Base-by-base conservation (phyloP, 192 early-diverging fungal genomes). In the Geosiphon pyriformis region DNA sequence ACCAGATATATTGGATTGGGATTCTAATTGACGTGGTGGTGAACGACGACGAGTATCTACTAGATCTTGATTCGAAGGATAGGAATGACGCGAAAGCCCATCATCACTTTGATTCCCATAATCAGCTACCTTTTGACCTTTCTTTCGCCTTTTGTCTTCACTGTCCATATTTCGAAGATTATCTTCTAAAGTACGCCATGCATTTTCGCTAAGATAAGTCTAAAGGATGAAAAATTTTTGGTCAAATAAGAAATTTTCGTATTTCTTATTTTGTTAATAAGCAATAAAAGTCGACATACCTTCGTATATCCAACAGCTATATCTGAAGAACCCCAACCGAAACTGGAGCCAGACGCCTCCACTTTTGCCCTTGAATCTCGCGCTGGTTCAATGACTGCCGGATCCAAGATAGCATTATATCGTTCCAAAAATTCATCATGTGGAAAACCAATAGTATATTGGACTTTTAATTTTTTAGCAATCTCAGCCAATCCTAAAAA, bases 121-220 rank as follows among this genome's bases (percentile, higher is more conserved):
- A 31, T 42, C 15, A 65, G 58, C 56, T 70, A 67, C 70, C n/a
- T n/a, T n/a, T 59, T 52, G 35, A 50, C 73, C 73, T 69, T 82
- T 76, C 58, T 71, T 66, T 68, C 61, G 34, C n/a, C 70, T 77
- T 71, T 85, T 78, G 42, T 87, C 82, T 33, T 82, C 81, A 26
- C 80, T 83, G 68, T 94, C 90, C 22, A 77, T 68, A 47, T 79
- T 83, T n/a, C 88, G 81, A 54, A 98, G 84, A 18, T 76, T 77
- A 61, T 88, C 86, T 73, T 98, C 95, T 18, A 98, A 82, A 42
- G 81, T 79, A 64, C 89, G 83, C 95, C 94, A 98, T 23, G 82
- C 82, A 2, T 32, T 62, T 68, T 93, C 93, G 67, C 82, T 83
- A 35, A 98, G 68, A 65, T 85, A 95, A 3, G 90, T 77, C 62